Evolutionary conservation across 2,329 filamentous ascomycete species (phyloP), one percentile per base, ranked within the genome.

Genomic region (Phoma sp.): DNA sequence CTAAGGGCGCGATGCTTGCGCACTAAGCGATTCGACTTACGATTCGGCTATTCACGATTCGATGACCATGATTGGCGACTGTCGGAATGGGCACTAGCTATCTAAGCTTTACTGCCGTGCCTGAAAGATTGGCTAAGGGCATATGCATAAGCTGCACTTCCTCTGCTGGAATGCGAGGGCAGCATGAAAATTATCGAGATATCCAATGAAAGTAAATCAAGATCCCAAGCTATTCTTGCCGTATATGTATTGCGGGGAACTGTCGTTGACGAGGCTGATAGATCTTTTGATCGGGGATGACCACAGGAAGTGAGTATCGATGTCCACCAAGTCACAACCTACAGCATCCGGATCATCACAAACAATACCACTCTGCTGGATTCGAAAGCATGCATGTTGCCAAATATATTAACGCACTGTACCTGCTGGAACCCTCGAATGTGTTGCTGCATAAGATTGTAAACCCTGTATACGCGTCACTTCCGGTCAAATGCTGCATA

Each of bases 1-100:
- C 70, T 45, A 66, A 73, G 57, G 78, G 78, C 34, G 53, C 66
- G 23, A 61, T 65, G 42, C 56, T 71, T 25, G 63, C 65, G 7
- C 72, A 74, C 65, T 73, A 72, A 59, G 46, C 42, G 42, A 21
- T 38, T 53, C 30, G 23, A 29, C 18, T 15, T 32, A 56, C 52
- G 47, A 52, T 26, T 39, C 39, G 49, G 47, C 32, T 53, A 53
- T 20, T 53, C 57, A 61, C 54, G 53, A 64, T 56, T 61, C 56
- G 42, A 58, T 58, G 42, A 67, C 47, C 33, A 57, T 53, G 56
- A 53, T 45, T 52, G 57, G 64, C 62, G 59, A 54, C 9, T 37
- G 45, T 53, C 32, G 34, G 40, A 50, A 42, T 36, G 46, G 40
- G 43, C 29, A 20, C 32, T 42, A 38, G 30, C 47, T 56, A 42